These are phyloP conservation scores for Emmonsiellopsis sp. DNA, from an alignment of 2,329 filamentous ascomycete species.

Conservation along the genomic window DNA sequence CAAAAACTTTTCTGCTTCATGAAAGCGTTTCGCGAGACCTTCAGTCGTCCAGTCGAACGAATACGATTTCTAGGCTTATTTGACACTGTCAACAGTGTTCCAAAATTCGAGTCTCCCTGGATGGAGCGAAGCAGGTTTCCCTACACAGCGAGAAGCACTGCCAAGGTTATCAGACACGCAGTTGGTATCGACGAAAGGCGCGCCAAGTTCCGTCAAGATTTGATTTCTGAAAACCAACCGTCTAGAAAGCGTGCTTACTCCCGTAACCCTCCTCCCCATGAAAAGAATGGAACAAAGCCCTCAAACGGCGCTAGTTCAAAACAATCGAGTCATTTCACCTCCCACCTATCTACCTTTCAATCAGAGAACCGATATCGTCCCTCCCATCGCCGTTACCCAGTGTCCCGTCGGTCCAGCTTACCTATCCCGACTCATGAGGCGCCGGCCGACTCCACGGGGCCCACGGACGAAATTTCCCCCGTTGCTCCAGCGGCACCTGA, in stretches of 20 bases:
- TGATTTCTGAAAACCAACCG: constrained; percentile 23
- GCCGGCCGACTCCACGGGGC: constrained; percentile 1
- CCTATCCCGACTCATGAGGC: background rate
- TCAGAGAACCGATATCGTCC: constrained; percentile 4
- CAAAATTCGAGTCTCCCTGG: constrained; percentile 23
- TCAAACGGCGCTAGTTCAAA: background rate
- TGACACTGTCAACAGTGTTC: constrained; percentile 45
- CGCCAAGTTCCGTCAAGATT: constrained; percentile 46
- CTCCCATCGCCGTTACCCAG: background rate
- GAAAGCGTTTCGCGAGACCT: constrained; percentile 40
- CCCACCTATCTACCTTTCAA: background rate
- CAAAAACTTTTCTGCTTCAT: constrained; percentile 19
- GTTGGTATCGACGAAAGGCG: constrained; percentile 46
- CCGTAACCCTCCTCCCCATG: background rate
- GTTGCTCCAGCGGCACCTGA: background rate
- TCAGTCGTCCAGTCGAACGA: constrained; percentile 37
- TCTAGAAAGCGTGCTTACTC: background rate
- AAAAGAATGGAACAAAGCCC: background rate
- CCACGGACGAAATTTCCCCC: constrained; percentile 1
- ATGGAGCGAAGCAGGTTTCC: constrained; percentile 18
- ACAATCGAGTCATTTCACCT: too few species aligned
- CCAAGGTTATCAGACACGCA: constrained; percentile 38
- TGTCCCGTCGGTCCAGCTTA: background rate
- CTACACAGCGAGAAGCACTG: constrained; percentile 24
- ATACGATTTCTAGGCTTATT: constrained; percentile 47